Conservation (phyloP, 2,329 filamentous ascomycete species). For the Boeremia exigua region DNA sequence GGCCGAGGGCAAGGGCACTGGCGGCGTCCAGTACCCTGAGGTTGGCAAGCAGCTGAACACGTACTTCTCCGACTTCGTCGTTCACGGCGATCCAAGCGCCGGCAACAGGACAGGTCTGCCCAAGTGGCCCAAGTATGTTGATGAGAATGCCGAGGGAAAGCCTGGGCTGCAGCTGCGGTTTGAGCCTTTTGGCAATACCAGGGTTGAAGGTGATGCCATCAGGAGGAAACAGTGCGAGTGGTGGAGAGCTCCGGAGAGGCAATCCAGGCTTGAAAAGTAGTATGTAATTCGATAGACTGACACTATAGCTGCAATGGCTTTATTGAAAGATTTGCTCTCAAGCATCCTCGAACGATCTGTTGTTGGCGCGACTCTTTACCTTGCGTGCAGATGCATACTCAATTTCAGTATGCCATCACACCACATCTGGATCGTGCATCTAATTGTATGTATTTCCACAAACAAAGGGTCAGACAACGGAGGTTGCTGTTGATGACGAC, state of each 20-base stretch:
- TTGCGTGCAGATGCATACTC: background rate
- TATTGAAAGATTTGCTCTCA: background rate
- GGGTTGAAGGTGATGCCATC: conserved; percentile 34
- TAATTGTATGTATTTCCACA: background rate
- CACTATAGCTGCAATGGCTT: background rate
- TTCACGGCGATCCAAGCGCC: conserved; percentile 48
- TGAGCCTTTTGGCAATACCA: conserved; percentile 33
- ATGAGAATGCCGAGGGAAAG: conserved; percentile 13
- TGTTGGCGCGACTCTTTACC: background rate
- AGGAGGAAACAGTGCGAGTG: conserved; percentile 36
- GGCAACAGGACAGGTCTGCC: conserved; percentile 29
- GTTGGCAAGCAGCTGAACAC: conserved; percentile 49
- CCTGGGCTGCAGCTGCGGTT: conserved; percentile 30
- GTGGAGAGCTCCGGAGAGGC: conserved; percentile 32
- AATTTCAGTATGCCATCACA: background rate
- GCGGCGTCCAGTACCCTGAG: conserved; percentile 45
- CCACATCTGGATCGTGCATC: background rate
- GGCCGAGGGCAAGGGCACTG: conserved; percentile 58
- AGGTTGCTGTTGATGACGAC: background rate
- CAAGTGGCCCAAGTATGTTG: conserved; percentile 50
- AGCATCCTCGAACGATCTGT: no score
- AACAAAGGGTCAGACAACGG: background rate
- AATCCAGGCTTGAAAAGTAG: conserved; percentile 33
- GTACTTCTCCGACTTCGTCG: conserved; percentile 52
- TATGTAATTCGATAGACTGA: background rate